Base-by-base conservation (phyloP, 2,329 filamentous ascomycete genomes). In the Colletotrichum simmondsii region DNA sequence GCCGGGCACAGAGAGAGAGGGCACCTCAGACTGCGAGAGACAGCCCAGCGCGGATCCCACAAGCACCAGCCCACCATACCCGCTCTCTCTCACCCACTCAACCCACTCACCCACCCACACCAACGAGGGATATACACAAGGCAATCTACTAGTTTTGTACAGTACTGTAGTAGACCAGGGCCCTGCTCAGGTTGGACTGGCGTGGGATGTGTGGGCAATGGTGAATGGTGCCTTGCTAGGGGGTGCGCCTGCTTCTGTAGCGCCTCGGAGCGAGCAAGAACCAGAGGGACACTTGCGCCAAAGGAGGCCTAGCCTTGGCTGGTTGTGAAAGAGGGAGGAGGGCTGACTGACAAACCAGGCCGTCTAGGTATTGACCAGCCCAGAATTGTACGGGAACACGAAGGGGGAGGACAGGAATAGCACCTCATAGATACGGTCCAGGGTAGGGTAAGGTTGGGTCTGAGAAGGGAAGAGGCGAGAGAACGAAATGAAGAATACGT, bases 281-380 rank as follows among this genome's bases (percentile, higher is more conserved):
- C 70, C 53, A 72, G 70, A 69, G 66, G 70, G 60, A 70, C 70
- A 72, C 70, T 72, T 72, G 70, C 32, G 37, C 70, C 70, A 16
- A 72, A 52, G 54, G 54, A 30, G 46, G 60, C 53, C 70, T 70
- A 70, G 65, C 35, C 56, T 49, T 42, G 65, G 60, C 70, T 70
- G 64, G 70, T 30, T 42, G n/a, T 65, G 49, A 72, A 70, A 54
- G 70, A 72, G 66, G 66, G 66, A 70, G 60, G 66, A 70, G 60
- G 60, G 70, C 70, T 70, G 70, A 52, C 53, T 65, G 66, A 72
- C 70, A 72, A 64, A 54, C 65, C 32, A 59, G 42, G 42, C 66
- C 53, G 54, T 35, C 53, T 54, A 35, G 32, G 32, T 35, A 52
- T 46, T 70, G 56, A 70, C 70, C 69, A 53, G 65, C 42, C 70